Evolutionary conservation across 176 grass and related monocot species (phyloP).

Genomic region (Rhipidocladum racemiflorum): DNA sequence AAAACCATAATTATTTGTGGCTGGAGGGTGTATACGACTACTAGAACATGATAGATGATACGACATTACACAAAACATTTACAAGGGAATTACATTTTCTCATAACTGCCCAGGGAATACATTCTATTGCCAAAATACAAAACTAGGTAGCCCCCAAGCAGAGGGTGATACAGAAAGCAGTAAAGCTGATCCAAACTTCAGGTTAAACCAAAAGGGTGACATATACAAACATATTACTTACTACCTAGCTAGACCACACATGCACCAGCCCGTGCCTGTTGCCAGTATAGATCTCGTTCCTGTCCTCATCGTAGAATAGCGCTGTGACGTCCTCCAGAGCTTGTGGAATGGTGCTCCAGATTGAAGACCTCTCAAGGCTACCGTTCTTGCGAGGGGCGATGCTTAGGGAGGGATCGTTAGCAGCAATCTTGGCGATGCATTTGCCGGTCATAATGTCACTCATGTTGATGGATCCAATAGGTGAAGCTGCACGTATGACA

Average conservation of each 20-base stretch:
- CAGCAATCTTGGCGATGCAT: constrained; percentile 95
- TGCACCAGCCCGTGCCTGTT: constrained; percentile 90
- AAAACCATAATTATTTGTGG: no score
- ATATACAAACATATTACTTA: constrained; percentile 21
- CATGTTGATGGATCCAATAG: constrained; percentile 94
- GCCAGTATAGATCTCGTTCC: constrained; percentile 96
- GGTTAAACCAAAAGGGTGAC: constrained; percentile 14
- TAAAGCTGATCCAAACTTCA: not conserved
- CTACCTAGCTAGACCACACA: constrained; percentile 91
- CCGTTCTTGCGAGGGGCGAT: constrained; percentile 38
- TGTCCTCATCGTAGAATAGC: constrained; percentile 93
- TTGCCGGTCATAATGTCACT: constrained; percentile 94
- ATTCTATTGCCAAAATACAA: constrained; percentile 34
- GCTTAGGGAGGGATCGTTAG: constrained; percentile 56
- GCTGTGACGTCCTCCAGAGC: constrained; percentile 90
- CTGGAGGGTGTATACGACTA: not conserved
- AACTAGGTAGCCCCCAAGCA: constrained; percentile 4
- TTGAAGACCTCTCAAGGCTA: constrained; percentile 31
- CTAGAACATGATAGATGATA: not conserved
- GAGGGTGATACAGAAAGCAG: constrained; percentile 24
- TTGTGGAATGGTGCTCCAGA: constrained; percentile 73
- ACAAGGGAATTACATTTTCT: constrained; percentile 36
- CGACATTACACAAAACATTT: constrained; percentile 26
- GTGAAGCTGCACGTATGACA: constrained; percentile 41
- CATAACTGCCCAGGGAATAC: constrained; percentile 20